Evolutionary conservation across 768 basidiomycete genomes (phyloP).

Genomic region (Suillus subalutaceus): DNA sequence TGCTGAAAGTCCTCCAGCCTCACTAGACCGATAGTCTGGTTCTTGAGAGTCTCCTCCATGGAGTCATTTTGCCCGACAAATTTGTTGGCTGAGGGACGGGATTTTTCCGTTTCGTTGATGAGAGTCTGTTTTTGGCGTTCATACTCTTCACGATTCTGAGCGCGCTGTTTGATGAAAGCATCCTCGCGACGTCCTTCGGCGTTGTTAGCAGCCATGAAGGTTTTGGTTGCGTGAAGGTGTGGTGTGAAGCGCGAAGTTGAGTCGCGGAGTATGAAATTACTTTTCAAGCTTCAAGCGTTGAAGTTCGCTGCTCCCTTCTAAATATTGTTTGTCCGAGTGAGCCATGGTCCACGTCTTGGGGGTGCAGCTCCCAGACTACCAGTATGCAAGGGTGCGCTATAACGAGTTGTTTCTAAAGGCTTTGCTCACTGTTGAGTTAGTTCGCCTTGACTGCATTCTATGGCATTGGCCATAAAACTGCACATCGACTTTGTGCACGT

Average conservation of each 20-base stretch:
- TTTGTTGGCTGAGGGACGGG: slow-evolving; percentile 81
- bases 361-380: slow-evolving; percentile 75
- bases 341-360: slow-evolving; percentile 88
- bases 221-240: slow-evolving; percentile 15
- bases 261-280: slow-evolving; percentile 29
- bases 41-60: slow-evolving; percentile 91
- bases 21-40: slow-evolving; percentile 90
- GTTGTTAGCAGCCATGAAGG: slow-evolving; percentile 71
- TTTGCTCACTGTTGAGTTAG: slow-evolving; percentile 42
- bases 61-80: slow-evolving; percentile 96
- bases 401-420: background rate
- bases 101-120: slow-evolving; percentile 90
- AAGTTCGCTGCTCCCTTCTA: slow-evolving; percentile 5
- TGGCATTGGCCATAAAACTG: slow-evolving; percentile 77
- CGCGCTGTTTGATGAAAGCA: slow-evolving; percentile 82
- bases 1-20: slow-evolving; percentile 92
- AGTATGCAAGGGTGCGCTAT: slow-evolving; percentile 69
- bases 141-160: slow-evolving; percentile 77
- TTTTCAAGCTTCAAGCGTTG: slow-evolving; percentile 13
- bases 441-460: slow-evolving; percentile 90
- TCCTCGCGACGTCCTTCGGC: slow-evolving; percentile 87
- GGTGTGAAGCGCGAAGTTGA: slow-evolving; percentile 13
- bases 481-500: slow-evolving; percentile 85
- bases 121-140: slow-evolving; percentile 81
- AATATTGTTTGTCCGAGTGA: slow-evolving; percentile 1